Conservation (phyloP, 164 flowering plant genomes). For the Liquidambar formosana region DNA sequence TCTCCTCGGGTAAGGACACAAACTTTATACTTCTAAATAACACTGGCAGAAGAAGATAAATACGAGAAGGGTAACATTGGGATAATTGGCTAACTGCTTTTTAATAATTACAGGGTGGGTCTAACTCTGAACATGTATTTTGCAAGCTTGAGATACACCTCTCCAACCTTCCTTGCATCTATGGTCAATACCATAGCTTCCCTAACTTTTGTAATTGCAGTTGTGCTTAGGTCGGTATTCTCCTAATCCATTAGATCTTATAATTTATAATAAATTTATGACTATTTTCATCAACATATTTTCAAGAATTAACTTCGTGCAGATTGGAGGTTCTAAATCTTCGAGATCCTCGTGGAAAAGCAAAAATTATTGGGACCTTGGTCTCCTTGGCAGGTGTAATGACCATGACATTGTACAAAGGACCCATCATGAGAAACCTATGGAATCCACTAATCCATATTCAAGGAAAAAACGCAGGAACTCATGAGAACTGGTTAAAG, state of each 20-base stretch:
- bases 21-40: not conserved
- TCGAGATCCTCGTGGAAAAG: slow-evolving; percentile 49
- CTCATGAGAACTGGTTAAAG: slow-evolving; percentile 70
- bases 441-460: slow-evolving; percentile 51
- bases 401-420: slow-evolving; percentile 80
- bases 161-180: slow-evolving; percentile 64
- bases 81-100: not conserved
- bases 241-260: not conserved
- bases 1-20: slow-evolving; percentile 60
- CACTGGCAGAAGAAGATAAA: not conserved
- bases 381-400: slow-evolving; percentile 72
- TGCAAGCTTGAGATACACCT: slow-evolving; percentile 75
- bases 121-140: slow-evolving; percentile 78
- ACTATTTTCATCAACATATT: too few relatives aligned
- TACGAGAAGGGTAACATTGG: not conserved
- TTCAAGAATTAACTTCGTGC: slow-evolving; percentile 3
- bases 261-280: not conserved
- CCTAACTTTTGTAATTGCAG: slow-evolving; percentile 69
- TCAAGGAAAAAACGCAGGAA: slow-evolving; percentile 24
- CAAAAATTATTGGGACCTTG: slow-evolving; percentile 69
- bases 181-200: slow-evolving; percentile 44
- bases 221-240: slow-evolving; percentile 50
- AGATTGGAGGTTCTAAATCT: slow-evolving; percentile 65
- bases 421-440: slow-evolving; percentile 42
- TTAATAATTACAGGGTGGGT: slow-evolving; percentile 75